A percentile compares a stretch with the other conserved stretches of the same genome.
Conservation (phyloP, 2,329 filamentous ascomycete species). For the Neofusicoccum sp. region DNA sequence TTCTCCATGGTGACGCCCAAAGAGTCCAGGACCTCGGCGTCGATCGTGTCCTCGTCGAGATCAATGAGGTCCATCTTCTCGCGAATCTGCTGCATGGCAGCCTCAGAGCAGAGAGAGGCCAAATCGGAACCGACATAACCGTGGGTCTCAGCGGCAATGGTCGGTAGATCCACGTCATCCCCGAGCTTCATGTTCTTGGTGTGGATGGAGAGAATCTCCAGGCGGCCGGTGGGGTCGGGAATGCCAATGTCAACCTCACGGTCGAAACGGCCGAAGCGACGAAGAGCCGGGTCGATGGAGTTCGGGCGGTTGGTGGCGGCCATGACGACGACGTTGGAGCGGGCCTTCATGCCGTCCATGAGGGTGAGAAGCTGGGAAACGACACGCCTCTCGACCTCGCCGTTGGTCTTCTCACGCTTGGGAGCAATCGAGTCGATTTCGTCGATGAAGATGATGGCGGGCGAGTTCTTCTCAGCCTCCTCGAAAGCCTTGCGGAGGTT, state of each 20-base stretch:
- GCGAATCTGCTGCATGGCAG: conserved; percentile 99
- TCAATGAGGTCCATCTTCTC: conserved; percentile 99
- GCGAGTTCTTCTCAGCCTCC: conserved; percentile 98
- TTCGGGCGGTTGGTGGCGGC: conserved; percentile 98
- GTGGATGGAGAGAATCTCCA: conserved; percentile 98
- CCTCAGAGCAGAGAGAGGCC: conserved; percentile 96
- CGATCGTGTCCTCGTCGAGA: conserved; percentile 97
- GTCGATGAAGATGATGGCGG: conserved; percentile 99
- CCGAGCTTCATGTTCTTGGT: conserved; percentile 99
- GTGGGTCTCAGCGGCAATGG: conserved; percentile 95
- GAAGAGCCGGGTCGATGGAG: conserved; percentile 95
- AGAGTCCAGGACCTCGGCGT: conserved; percentile 96
- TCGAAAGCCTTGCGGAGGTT: conserved; percentile 99
- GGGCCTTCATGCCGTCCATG: conserved; percentile 99
- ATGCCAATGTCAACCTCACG: conserved; percentile 98
- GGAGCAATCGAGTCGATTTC: conserved; percentile 99
- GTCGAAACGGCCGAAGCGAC: conserved; percentile 97
- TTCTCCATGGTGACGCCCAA: conserved; percentile 99
- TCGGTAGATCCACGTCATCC: conserved; percentile 94
- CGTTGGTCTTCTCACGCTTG: conserved; percentile 99
- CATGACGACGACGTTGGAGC: conserved; percentile 98
- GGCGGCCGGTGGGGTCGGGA: conserved; percentile 93
- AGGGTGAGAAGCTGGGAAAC: conserved; percentile 95
- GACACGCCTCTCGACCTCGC: conserved; percentile 96
- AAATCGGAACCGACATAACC: conserved; percentile 99